Percentiles rank a stretch among this genome's conserved stretches.
Conservation (phyloP, 2,329 filamentous ascomycete genomes). For the Scedosporium aurantiacum region DNA sequence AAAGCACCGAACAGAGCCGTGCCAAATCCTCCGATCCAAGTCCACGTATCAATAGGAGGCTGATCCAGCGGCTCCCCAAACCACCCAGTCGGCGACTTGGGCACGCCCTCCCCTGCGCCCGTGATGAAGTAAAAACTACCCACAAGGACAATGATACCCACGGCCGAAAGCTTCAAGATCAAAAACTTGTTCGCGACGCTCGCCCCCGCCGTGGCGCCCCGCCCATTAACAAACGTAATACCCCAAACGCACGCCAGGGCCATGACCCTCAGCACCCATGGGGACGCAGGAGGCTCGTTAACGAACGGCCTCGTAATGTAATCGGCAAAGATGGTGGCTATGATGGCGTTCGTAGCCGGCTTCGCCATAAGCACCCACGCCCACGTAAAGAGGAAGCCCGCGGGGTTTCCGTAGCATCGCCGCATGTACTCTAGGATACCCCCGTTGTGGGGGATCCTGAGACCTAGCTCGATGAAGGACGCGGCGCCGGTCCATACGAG, state of each 20-base stretch:
- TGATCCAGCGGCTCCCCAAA: conserved; percentile 13
- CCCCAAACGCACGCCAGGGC: conserved; percentile 63
- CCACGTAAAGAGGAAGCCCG: conserved; percentile 94
- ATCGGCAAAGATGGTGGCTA: conserved; percentile 95
- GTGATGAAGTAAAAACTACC: conserved; percentile 14
- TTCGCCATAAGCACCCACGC: conserved; percentile 89
- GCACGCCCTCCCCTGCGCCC: conserved; percentile 24
- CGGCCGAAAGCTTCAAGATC: conserved; percentile 89
- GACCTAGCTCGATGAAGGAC: conserved; percentile 90
- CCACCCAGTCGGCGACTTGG: conserved; percentile 23
- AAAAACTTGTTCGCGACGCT: conserved; percentile 85
- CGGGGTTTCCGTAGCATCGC: conserved; percentile 91
- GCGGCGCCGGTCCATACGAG: conserved; percentile 92
- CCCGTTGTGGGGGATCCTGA: conserved; percentile 90
- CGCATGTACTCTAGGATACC: conserved; percentile 87
- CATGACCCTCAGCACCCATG: conserved; percentile 84
- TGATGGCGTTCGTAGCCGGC: conserved; percentile 85
- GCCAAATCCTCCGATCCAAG: conserved; percentile 26
- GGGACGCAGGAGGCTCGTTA: conserved; percentile 70
- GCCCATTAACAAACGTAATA: conserved; percentile 78
- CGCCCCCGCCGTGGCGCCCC: conserved; percentile 81
- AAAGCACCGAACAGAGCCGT: conserved; percentile 81
- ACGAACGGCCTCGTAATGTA: conserved; percentile 84
- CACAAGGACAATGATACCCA: conserved; percentile 26
- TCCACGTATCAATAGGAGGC: conserved; percentile 18